Percentiles rank a stretch among this genome's conserved stretches.
These are phyloP conservation scores for Cercospora sp. DNA, from an alignment of 2,329 filamentous ascomycete genomes.

Conservation along the genomic window DNA sequence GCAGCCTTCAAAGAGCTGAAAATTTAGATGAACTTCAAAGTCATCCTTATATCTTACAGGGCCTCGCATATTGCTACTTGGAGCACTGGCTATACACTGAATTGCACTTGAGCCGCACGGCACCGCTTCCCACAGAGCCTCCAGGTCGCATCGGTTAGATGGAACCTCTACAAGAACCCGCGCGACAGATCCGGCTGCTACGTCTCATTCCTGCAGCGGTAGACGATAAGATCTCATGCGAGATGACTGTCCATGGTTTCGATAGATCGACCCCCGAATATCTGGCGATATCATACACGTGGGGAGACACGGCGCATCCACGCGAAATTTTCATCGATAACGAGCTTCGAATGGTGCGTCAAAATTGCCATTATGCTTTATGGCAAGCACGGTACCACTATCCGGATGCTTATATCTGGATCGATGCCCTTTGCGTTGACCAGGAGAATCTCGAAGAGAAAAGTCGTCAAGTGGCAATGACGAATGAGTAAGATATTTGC, in stretches of 20 bases:
- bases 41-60: too few species aligned
- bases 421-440: conserved; percentile 23
- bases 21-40: too few species aligned
- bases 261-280: neutral
- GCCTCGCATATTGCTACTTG: too few species aligned
- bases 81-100: too few species aligned
- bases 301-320: neutral
- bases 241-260: neutral
- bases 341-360: neutral
- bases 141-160: too few species aligned
- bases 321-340: neutral
- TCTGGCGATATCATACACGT: conserved; percentile 4
- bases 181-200: neutral
- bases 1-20: too few species aligned
- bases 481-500: conserved; percentile 21
- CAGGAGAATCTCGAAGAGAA: conserved; percentile 19
- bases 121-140: too few species aligned
- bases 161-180: neutral
- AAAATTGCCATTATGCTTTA: neutral
- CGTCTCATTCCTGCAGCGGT: neutral
- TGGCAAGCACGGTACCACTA: conserved; percentile 6
- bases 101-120: too few species aligned
- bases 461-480: conserved; percentile 15
- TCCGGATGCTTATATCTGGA: conserved; percentile 11
- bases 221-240: neutral